Percentiles rank a stretch among this genome's conserved stretches.
These are phyloP conservation scores for Zygosaccharomyces siamensis DNA, from an alignment of 805 yeast species.

Conservation along the genomic window DNA sequence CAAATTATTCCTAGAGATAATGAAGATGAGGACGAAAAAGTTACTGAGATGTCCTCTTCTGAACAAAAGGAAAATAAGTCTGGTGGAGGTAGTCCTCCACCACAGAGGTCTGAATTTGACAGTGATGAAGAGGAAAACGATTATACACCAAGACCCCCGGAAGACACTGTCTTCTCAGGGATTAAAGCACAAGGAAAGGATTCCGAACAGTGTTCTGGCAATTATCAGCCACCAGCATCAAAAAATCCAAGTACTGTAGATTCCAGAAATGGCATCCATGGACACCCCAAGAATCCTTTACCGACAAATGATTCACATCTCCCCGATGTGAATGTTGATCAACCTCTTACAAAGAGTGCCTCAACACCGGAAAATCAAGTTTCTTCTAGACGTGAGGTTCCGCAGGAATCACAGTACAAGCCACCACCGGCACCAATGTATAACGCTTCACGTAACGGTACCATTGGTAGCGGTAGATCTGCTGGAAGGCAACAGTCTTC, in stretches of 20 bases:
- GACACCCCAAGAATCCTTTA: not conserved
- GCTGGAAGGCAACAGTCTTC: conserved; percentile 14
- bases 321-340: not conserved
- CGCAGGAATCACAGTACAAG: not conserved
- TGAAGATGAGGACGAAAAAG: not conserved
- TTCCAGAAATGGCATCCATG: not conserved
- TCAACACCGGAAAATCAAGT: not conserved
- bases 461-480: conserved; percentile 6
- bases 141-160: conserved; percentile 10
- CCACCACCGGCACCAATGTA: not conserved
- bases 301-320: not conserved
- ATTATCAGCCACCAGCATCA: not conserved
- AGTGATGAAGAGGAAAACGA: conserved; percentile 15
- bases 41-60: not conserved
- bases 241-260: not conserved
- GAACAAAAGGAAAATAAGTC: not conserved
- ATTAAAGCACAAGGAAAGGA: not conserved
- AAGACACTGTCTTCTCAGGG: not conserved
- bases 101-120: conserved; percentile 1
- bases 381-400: not conserved
- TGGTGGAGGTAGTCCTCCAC: not conserved
- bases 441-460: conserved; percentile 7
- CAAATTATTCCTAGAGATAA: conserved; percentile 10
- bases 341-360: not conserved
- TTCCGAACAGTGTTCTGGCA: not conserved